Percentiles rank a stretch among this genome's conserved stretches.
Conservation (phyloP, 1,284 basidiomycete species). For the Bjerkandera adusta region DNA sequence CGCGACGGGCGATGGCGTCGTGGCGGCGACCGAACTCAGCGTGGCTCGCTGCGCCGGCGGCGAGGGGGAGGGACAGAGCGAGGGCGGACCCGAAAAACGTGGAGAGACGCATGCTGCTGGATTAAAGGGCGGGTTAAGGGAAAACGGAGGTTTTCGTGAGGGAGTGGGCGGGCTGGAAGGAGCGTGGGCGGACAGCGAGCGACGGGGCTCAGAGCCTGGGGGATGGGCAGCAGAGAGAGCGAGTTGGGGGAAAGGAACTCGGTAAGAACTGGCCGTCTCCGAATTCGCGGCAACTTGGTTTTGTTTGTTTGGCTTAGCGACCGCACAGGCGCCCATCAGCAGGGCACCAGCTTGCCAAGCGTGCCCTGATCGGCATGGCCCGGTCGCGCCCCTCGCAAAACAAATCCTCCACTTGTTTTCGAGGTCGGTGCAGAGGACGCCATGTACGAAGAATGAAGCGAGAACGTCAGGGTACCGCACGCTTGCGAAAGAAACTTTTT, state of each 20-base stretch:
- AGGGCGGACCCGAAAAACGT: slow-evolving; percentile 27
- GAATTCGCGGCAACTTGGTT: neutral
- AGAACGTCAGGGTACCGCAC: too few relatives aligned
- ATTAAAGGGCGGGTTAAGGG: slow-evolving; percentile 2
- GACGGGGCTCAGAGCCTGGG: slow-evolving; percentile 11
- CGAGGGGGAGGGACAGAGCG: slow-evolving; percentile 29
- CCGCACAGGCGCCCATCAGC: too few relatives aligned
- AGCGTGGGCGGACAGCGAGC: slow-evolving; percentile 17
- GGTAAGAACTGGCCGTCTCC: neutral
- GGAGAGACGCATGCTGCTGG: slow-evolving; percentile 28
- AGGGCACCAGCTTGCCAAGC: too few relatives aligned
- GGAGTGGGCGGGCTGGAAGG: slow-evolving; percentile 10
- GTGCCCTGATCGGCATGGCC: too few relatives aligned
- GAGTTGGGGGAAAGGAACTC: slow-evolving; percentile 5
- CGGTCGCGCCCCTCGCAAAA: too few relatives aligned
- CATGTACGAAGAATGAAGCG: too few relatives aligned
- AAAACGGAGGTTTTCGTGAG: neutral
- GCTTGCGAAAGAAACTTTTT: too few relatives aligned
- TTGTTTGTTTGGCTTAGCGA: too few relatives aligned
- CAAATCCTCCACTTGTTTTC: too few relatives aligned
- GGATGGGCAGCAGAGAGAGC: neutral
- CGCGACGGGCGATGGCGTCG: slow-evolving; percentile 26
- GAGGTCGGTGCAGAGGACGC: too few relatives aligned
- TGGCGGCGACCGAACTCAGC: slow-evolving; percentile 28
- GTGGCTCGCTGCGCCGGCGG: slow-evolving; percentile 22